Percentiles rank a stretch among this genome's conserved stretches.
phyloP scores from a whole-genome alignment of 305 asterid species.

The Solanum hybrid region DNA sequence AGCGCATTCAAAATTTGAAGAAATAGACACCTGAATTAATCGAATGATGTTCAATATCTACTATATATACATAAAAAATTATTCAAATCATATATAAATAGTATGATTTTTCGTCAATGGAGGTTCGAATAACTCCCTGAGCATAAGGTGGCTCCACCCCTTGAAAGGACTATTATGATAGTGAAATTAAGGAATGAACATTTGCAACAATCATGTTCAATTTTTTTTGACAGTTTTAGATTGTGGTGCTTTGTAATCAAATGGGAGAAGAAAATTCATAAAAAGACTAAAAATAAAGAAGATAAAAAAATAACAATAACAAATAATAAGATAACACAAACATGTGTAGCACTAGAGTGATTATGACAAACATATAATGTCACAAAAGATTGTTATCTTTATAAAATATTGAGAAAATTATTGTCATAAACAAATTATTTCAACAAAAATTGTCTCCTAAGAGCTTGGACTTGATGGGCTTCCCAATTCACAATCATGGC shows the following conservation, averaged over 20 bases:
- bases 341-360: neutral
- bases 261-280: rapidly evolving
- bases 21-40: too few species aligned
- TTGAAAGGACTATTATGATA: neutral
- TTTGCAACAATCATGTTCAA: too few species aligned
- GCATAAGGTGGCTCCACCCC: neutral
- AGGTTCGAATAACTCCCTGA: too few species aligned
- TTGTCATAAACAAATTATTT: neutral
- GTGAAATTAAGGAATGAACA: neutral
- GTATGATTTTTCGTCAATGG: too few species aligned
- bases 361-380: too few species aligned
- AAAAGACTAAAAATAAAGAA: too few species aligned
- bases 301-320: neutral
- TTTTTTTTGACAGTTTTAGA: too few species aligned
- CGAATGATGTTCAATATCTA: neutral
- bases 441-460: neutral
- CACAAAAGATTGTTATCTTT: neutral
- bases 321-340: too few species aligned
- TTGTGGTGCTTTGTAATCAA: too few species aligned
- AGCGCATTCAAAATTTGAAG: neutral
- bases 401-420: neutral
- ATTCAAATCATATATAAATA: too few species aligned
- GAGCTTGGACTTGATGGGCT: neutral
- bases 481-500: neutral
- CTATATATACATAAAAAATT: too few species aligned